Base-by-base conservation (phyloP, 2,329 filamentous ascomycete species). In the Orbilia blumenaviensis region DNA sequence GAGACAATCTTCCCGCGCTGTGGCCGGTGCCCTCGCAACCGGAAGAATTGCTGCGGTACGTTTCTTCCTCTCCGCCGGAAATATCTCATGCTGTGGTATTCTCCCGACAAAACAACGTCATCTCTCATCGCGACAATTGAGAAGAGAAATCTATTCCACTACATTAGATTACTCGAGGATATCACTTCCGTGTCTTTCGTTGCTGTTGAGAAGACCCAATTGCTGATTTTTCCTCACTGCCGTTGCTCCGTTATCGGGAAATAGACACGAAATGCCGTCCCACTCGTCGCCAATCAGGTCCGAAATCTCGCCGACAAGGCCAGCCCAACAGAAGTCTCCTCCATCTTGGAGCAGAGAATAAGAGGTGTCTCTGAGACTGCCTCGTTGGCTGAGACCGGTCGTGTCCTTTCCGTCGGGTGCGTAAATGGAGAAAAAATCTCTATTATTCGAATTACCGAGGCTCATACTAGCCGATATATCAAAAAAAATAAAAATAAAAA, bases 311-410 rank as follows among this genome's bases (percentile, higher is more conserved):
- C 93, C 84, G 87, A 90, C 86, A 98, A 98, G 89, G 93, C 95
- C 83, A 86, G 93, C 78, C 95, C 95, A 82, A 99, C 94, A 83
- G 95, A 99, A 89, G 94, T 98, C 82, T 98, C 95, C 82, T 97
- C 94, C 82, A 98, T 99, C 86, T 92, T 99, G 84, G 95, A 98
- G 89, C 94, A 98, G 90, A 90, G 94, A 86, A 99, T 99, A 84
- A 92, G 95, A 84, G 95, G 95, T 88, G 93, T 98, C 81, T 92
- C 96, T 86, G 95, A 98, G 88, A 95, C 98, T 88, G 88, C 92
- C 84, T 90, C 89, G 85, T 92, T 99, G 82, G 93, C 95, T 85
- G 95, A 99, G 91, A 99, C 95, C 84, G 95, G 95, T 84, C 93
- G 94, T 87, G 95, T 99, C 83, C 91, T 99, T 82, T 97, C 94